A percentile compares a stretch with the other conserved stretches of the same genome.
Conservation (phyloP, 2,329 filamentous ascomycete species). For the Alternaria hordeiaustralica region DNA sequence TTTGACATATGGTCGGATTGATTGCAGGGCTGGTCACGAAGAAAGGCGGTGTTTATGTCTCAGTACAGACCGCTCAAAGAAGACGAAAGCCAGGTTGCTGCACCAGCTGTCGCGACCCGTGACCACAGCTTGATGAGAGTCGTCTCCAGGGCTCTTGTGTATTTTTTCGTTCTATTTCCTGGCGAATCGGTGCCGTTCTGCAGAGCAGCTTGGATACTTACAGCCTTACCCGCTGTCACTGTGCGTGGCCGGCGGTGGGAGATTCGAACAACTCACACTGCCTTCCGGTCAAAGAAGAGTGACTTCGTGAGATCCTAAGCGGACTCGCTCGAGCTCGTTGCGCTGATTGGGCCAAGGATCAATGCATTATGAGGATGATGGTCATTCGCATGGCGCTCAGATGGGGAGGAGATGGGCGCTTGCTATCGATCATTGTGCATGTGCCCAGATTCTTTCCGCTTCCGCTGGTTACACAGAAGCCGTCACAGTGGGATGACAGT, state of each 20-base stretch:
- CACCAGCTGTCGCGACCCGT: constrained; percentile 24
- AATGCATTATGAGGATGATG: constrained; percentile 13
- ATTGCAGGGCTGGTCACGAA: constrained; percentile 8
- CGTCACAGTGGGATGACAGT: constrained; percentile 22
- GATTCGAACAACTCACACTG: constrained; percentile 37
- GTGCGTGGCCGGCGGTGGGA: constrained; percentile 37
- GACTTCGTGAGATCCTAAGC: constrained; percentile 5
- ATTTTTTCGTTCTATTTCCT: constrained; percentile 15
- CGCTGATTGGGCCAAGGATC: constrained; percentile 12
- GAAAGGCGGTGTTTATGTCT: constrained; percentile 37
- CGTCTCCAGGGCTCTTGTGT: constrained; percentile 19
- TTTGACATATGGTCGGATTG: constrained; percentile 18
- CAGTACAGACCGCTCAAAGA: constrained; percentile 36
- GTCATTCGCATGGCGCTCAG: constrained; percentile 21
- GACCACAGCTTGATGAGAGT: constrained; percentile 12
- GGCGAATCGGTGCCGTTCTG: constrained; percentile 14
- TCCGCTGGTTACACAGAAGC: constrained; percentile 34
- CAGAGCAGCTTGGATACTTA: constrained; percentile 14
- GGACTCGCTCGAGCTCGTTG: neutral
- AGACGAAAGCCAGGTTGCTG: constrained; percentile 27
- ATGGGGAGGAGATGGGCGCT: constrained; percentile 13
- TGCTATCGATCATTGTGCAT: constrained; percentile 6
- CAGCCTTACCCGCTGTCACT: constrained; percentile 23
- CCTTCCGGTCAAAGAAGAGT: constrained; percentile 22
- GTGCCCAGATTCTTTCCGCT: constrained; percentile 18